These are phyloP conservation scores for Pyrus communis DNA, from an alignment of 306 rosid genomes.

Conservation along the genomic window DNA sequence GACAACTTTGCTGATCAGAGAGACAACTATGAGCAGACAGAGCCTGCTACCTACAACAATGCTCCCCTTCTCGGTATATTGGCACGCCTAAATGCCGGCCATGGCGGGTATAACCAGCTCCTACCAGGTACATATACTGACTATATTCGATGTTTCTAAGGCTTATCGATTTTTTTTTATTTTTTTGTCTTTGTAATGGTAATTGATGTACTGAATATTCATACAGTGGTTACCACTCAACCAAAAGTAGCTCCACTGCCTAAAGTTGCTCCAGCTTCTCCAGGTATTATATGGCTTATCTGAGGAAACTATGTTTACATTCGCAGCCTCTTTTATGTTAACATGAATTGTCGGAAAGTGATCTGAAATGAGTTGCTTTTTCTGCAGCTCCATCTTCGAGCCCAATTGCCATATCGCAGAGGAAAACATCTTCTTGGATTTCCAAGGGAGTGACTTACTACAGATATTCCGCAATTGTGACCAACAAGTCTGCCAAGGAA, in stretches of 20 bases:
- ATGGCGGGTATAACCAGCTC: conserved; percentile 66
- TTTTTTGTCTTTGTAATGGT: not conserved
- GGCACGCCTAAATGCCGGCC: conserved; percentile 69
- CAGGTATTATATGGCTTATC: conserved; percentile 42
- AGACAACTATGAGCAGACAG: conserved; percentile 92
- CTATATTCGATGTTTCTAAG: not conserved
- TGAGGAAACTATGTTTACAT: not conserved
- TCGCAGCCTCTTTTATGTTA: not conserved
- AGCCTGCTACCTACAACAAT: conserved; percentile 98
- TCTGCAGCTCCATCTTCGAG: conserved; percentile 55
- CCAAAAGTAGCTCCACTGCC: conserved; percentile 38
- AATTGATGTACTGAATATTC: not conserved
- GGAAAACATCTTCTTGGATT: conserved; percentile 69
- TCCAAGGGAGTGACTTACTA: conserved; percentile 59
- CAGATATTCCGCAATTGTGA: conserved; percentile 76
- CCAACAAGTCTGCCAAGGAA: conserved; percentile 69
- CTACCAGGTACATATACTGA: conserved; percentile 61
- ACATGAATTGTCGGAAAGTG: not conserved
- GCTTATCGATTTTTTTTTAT: not conserved
- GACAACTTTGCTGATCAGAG: conserved; percentile 95
- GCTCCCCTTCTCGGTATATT: conserved; percentile 90
- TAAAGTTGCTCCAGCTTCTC: conserved; percentile 50
- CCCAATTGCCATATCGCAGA: conserved; percentile 58
- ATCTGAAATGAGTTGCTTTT: conserved; percentile 17
- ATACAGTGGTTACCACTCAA: conserved; percentile 48